Evolutionary conservation across 495 filamentous ascomycete species (phyloP), one percentile per base, ranked within the genome.

Genomic region (Tirmania nivea): DNA sequence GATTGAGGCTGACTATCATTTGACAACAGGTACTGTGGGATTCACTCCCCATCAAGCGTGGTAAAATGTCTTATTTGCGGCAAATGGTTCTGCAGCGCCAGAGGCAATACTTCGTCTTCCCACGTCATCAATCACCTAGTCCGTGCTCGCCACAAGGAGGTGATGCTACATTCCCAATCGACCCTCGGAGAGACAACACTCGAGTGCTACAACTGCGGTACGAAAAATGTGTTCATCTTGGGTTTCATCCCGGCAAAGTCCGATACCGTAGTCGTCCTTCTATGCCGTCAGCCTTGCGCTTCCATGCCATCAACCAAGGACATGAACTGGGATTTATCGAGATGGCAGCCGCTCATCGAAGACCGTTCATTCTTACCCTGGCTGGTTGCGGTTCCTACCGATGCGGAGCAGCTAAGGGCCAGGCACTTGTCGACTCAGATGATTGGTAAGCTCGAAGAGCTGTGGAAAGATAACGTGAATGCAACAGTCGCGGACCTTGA

Each of bases 221-320:
- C 86, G 1, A 99, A 96, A 68, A 99, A 99, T 69, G 90, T 95
- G 51, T 99, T 99, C 62, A 77, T 96, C n/a, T 82, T 99, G 11
- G 90, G 90, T 25, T 99, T 99, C 66, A 99, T 99, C 59, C 90
- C 90, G n/a, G 90, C 90, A 12, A 96, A 96, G 65, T 95, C 89
- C 2, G 90, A 99, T 59, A 95, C 90, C 0, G 90, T 99, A 19
- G 90, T 99, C 19, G 90, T 99, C 16, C 77, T 99, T 42, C 75
- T 99, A 9, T 99, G 90, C 68, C 85, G 90, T 34, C 90, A 96
- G 66, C 90, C 90, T 48, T 99, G 90, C 68, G 90, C 87, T 39
- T 78, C 92, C 35, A 86, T 83, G 72, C 82, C 85, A 5, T 94
- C 89, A 10, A 86, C 86, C n/a, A 99, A 99, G 69, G 90, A 96